phyloP scores from a whole-genome alignment of 2,329 filamentous ascomycete genomes.

The Aspergillus felis region DNA sequence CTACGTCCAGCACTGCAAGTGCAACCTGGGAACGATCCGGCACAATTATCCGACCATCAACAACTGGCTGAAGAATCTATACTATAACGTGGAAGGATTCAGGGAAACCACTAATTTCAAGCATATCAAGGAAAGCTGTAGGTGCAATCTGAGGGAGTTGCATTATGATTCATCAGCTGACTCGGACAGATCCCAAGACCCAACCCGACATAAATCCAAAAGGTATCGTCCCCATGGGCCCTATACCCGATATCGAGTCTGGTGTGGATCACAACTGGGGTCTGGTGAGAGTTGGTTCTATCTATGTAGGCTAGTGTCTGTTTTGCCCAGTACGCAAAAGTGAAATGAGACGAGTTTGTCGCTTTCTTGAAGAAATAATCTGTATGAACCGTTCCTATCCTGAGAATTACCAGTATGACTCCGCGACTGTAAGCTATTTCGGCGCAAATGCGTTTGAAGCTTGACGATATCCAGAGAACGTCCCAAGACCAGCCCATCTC shows the following conservation, averaged over 20 bases:
- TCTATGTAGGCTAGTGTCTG: not conserved
- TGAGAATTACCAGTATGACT: no score
- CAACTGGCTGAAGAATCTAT: slow-evolving; percentile 58
- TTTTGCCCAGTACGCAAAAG: not conserved
- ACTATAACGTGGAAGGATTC: slow-evolving; percentile 55
- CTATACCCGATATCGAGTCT: slow-evolving; percentile 55
- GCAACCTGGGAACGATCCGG: slow-evolving; percentile 58
- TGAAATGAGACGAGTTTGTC: no score
- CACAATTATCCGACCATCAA: slow-evolving; percentile 58
- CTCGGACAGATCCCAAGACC: slow-evolving; percentile 51
- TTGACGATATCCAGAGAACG: not conserved
- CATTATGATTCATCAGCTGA: not conserved
- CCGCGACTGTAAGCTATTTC: not conserved
- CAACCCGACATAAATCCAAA: slow-evolving; percentile 58
- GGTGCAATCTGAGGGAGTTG: slow-evolving; percentile 6
- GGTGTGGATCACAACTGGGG: slow-evolving; percentile 49
- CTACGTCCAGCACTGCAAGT: slow-evolving; percentile 66
- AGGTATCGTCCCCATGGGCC: slow-evolving; percentile 60
- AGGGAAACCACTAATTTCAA: slow-evolving; percentile 59
- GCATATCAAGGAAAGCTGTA: slow-evolving; percentile 64
- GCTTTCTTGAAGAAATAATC: no score
- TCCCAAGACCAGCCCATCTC: not conserved
- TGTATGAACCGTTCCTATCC: no score
- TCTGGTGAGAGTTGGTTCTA: slow-evolving; percentile 44
- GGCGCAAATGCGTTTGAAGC: not conserved